Percentiles rank a stretch among this genome's conserved stretches.
phyloP scores from a whole-genome alignment of 768 basidiomycete species.

The Candolleomyces aberdarensis region DNA sequence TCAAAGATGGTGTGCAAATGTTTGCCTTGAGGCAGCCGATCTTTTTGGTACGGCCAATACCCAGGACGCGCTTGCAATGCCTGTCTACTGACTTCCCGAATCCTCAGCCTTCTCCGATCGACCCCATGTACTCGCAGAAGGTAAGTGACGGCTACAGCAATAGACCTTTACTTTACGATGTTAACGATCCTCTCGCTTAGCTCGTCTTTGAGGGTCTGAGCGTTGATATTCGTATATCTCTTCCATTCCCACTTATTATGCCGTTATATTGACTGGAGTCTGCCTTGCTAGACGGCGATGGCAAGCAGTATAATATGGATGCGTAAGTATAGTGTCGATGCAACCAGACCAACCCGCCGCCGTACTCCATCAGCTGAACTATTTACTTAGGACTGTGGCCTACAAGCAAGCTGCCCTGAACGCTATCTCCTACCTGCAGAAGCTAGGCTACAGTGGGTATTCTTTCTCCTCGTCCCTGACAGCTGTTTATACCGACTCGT shows the following conservation, averaged over 20 bases:
- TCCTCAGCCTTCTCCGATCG: conserved; percentile 60
- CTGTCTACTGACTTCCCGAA: no score
- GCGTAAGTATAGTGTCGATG: conserved; percentile 39
- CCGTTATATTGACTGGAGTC: conserved; percentile 1
- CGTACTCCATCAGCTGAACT: background rate
- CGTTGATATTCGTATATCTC: conserved; percentile 59
- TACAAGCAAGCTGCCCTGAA: conserved; percentile 81
- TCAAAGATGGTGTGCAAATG: conserved; percentile 72
- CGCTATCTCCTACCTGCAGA: conserved; percentile 68
- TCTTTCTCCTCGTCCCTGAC: background rate
- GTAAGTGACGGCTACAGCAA: conserved; percentile 19
- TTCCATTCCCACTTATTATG: background rate
- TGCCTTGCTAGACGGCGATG: conserved; percentile 53
- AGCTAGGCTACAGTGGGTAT: conserved; percentile 73
- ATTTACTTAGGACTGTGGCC: conserved; percentile 56
- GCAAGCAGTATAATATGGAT: conserved; percentile 77
- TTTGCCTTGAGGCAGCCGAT: conserved; percentile 73
- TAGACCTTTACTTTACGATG: background rate
- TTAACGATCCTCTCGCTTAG: conserved; percentile 23
- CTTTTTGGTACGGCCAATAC: conserved; percentile 49
- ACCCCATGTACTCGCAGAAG: conserved; percentile 73
- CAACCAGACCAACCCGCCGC: background rate
- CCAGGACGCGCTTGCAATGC: no score
- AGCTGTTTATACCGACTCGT: background rate
- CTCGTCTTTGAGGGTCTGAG: conserved; percentile 75